Evolutionary conservation across 148 eudicot species (phyloP).

Genomic region (Drosera capensis): DNA sequence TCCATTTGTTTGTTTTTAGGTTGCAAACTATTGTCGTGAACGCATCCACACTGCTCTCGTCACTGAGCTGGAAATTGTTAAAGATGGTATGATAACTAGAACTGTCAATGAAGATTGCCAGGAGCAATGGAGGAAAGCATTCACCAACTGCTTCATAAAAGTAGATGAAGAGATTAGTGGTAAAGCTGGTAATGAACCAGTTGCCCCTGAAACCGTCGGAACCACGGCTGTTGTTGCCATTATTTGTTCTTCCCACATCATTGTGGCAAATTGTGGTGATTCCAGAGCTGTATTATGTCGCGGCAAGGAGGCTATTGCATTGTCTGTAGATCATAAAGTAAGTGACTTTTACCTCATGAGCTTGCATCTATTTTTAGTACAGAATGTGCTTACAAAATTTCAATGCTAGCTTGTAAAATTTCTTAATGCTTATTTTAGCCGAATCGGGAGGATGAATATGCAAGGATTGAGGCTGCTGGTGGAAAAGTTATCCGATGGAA

Average conservation of each 20-base stretch:
- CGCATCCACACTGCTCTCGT: neutral
- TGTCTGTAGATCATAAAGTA: neutral
- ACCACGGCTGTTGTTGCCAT: neutral
- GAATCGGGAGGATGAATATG: neutral
- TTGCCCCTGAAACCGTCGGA: neutral
- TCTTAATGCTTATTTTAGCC: neutral
- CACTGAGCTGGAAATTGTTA: neutral
- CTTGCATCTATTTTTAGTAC: neutral
- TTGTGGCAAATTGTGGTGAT: neutral
- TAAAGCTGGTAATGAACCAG: neutral
- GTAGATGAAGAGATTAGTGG: neutral
- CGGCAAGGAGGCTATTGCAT: neutral
- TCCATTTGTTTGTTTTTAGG: neutral
- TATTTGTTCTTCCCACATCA: neutral
- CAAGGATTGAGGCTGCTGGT: neutral
- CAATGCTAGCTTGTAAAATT: neutral
- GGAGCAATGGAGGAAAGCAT: constrained; percentile 1
- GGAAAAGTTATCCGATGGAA: neutral
- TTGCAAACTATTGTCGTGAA: neutral
- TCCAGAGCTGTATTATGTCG: neutral
- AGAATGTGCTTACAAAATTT: neutral
- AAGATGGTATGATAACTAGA: neutral
- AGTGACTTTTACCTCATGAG: neutral
- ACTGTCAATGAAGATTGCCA: neutral
- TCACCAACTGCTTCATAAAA: neutral